Conservation (phyloP, 495 filamentous ascomycete genomes). For the Xylaria acuta region DNA sequence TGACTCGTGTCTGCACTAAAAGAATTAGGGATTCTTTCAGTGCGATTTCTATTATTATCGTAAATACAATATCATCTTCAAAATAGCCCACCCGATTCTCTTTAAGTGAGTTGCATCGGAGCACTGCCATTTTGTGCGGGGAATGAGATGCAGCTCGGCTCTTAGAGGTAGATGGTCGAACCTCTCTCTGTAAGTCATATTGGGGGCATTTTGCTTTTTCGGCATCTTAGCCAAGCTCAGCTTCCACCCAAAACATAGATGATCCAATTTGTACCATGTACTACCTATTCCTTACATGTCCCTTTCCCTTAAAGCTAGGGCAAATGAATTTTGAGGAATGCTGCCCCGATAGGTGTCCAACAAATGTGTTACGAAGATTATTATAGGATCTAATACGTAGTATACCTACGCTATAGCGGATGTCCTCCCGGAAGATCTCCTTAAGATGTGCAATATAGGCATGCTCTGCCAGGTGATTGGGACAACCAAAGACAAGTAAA, state of each 20-base stretch:
- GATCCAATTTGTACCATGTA: background rate
- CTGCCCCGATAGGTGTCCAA: background rate
- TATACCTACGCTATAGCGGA: background rate
- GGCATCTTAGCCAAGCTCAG: conserved; percentile 5
- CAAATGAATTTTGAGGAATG: conserved; percentile 2
- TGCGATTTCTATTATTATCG: conserved; percentile 13
- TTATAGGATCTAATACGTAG: conserved; percentile 10
- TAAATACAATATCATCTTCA: conserved; percentile 3
- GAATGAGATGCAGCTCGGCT: conserved; percentile 14
- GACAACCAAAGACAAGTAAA: conserved; percentile 28
- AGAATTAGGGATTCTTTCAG: background rate
- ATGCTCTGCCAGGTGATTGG: conserved; percentile 36
- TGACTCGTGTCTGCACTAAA: conserved; percentile 1
- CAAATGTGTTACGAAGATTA: background rate
- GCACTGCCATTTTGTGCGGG: conserved; percentile 11
- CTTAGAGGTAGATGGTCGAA: background rate
- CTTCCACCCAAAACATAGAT: conserved; percentile 9
- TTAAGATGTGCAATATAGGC: conserved; percentile 56
- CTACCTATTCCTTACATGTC: background rate
- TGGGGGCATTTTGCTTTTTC: conserved; percentile 17
- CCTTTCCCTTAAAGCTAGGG: background rate
- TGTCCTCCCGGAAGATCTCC: conserved; percentile 40
- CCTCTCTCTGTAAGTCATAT: conserved; percentile 6
- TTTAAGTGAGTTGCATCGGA: conserved; percentile 9
- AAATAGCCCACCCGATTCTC: background rate